phyloP scores from a whole-genome alignment of 1,284 basidiomycete genomes.

The Ganoderma boninense region DNA sequence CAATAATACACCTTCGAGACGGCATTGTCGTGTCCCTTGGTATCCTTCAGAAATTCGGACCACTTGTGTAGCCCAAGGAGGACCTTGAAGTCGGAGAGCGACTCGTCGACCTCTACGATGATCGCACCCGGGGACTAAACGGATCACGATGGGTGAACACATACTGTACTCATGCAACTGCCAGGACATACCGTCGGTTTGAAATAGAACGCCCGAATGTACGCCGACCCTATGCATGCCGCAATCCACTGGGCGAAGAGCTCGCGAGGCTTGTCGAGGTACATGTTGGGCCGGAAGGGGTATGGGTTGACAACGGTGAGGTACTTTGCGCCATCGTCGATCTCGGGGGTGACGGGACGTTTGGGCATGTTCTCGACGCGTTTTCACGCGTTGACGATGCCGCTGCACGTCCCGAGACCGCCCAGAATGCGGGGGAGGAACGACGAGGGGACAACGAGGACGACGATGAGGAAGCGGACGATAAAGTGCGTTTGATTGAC shows the following conservation, averaged over 20 bases:
- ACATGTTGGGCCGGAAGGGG: conserved; percentile 66
- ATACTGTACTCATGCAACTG: conserved; percentile 31
- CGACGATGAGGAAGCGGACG: not conserved
- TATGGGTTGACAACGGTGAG: conserved; percentile 69
- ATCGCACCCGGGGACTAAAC: conserved; percentile 68
- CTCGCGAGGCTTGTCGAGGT: conserved; percentile 54
- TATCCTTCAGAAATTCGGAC: conserved; percentile 59
- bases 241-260: conserved; percentile 70
- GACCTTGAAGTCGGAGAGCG: conserved; percentile 47
- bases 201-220: conserved; percentile 63
- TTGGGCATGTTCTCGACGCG: conserved; percentile 57
- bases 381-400: not conserved
- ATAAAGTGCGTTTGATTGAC: not conserved
- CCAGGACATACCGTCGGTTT: conserved; percentile 60
- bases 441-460: not conserved
- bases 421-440: not conserved
- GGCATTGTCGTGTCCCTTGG: conserved; percentile 51
- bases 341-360: conserved; percentile 60
- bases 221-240: conserved; percentile 52
- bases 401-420: not conserved
- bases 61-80: conserved; percentile 74
- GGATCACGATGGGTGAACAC: conserved; percentile 6
- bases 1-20: conserved; percentile 64
- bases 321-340: conserved; percentile 65
- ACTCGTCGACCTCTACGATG: conserved; percentile 64